Conservation (phyloP, 2,329 filamentous ascomycete genomes). For the Thermothelomyces thermophilus region DNA sequence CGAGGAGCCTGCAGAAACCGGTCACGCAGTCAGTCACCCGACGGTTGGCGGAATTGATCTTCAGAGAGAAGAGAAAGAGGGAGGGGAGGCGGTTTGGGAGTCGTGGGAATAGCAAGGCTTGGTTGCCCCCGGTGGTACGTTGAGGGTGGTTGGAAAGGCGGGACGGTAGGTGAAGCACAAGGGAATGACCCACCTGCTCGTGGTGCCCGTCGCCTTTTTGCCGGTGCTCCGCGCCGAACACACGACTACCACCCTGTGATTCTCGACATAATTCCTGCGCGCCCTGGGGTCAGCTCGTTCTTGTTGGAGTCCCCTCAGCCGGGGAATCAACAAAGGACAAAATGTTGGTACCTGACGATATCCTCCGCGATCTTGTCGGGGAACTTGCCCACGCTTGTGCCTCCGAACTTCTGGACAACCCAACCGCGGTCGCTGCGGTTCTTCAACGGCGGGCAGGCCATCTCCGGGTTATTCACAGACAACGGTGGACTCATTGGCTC, state of each 20-base stretch:
- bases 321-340: neutral
- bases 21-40: slow-evolving; percentile 18
- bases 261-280: slow-evolving; percentile 51
- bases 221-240: slow-evolving; percentile 93
- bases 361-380: slow-evolving; percentile 66
- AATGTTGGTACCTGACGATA: slow-evolving; percentile 53
- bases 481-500: slow-evolving; percentile 16
- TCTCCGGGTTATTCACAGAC: slow-evolving; percentile 16
- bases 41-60: too few relatives aligned
- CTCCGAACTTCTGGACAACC: slow-evolving; percentile 93
- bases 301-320: neutral
- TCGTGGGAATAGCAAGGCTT: too few relatives aligned
- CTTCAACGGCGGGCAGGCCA: slow-evolving; percentile 24
- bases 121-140: too few relatives aligned
- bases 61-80: too few relatives aligned
- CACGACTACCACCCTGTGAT: slow-evolving; percentile 79
- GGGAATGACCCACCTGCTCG: slow-evolving; percentile 81
- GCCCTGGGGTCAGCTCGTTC: slow-evolving; percentile 1
- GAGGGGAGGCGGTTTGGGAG: too few relatives aligned
- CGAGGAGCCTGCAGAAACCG: slow-evolving; percentile 43
- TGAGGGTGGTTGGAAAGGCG: slow-evolving; percentile 1
- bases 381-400: slow-evolving; percentile 93
- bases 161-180: too few relatives aligned
- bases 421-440: slow-evolving; percentile 46
- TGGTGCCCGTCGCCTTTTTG: slow-evolving; percentile 91